Evolutionary conservation across 164 flowering plant genomes (phyloP).

Genomic region (Nelumbo lutea): DNA sequence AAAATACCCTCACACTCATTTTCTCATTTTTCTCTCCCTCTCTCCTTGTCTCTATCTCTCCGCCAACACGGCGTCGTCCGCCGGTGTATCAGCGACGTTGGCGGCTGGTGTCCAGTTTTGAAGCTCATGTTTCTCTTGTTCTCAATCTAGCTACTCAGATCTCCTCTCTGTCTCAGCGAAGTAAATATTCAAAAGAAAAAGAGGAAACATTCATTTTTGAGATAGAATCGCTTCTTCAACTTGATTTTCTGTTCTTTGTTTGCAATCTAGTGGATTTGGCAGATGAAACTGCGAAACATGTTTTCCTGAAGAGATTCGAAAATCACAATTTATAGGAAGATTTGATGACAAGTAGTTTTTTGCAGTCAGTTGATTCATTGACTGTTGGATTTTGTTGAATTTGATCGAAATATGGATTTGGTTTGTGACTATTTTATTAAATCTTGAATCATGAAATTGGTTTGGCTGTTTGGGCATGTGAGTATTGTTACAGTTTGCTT

Average conservation of each 20-base stretch:
- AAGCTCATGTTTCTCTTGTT: constrained; percentile 72
- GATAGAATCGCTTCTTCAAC: not conserved
- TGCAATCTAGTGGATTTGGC: constrained; percentile 68
- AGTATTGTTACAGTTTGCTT: too few species aligned
- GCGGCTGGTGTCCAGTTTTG: constrained; percentile 40
- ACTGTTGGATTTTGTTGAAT: not conserved
- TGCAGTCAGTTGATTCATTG: not conserved
- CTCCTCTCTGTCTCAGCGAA: constrained; percentile 56
- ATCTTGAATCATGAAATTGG: constrained; percentile 59
- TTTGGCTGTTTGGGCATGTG: too few species aligned
- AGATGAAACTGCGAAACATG: constrained; percentile 60
- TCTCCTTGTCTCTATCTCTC: not conserved
- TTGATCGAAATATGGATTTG: not conserved
- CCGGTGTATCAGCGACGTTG: too few species aligned
- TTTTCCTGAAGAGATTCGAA: constrained; percentile 64
- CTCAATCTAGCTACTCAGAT: constrained; percentile 72
- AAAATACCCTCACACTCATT: too few species aligned
- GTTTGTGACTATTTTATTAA: constrained; percentile 3
- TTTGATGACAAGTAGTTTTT: constrained; percentile 63
- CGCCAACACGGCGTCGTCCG: not conserved
- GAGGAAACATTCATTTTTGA: not conserved
- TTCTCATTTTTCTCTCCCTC: too few species aligned
- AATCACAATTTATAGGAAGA: constrained; percentile 79
- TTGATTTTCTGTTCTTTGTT: constrained; percentile 1
- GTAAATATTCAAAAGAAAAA: constrained; percentile 29